Percentiles rank a stretch among this genome's conserved stretches.
Conservation (phyloP, 2,329 filamentous ascomycete species). For the Claviceps purpurea region DNA sequence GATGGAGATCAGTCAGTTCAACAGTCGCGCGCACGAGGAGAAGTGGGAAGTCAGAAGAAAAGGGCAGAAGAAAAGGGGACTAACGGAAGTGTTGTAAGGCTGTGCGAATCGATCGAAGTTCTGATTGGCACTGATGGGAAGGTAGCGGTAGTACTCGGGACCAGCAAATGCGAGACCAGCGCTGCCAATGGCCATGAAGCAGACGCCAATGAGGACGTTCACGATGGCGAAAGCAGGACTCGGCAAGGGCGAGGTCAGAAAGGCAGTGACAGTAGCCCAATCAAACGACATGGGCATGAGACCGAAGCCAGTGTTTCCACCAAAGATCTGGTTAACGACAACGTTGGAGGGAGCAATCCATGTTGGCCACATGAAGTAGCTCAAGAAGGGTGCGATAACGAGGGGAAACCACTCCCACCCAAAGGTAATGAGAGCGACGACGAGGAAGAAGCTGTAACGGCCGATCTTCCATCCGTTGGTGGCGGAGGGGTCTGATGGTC, state of each 20-base stretch:
- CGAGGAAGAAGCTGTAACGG: slow-evolving; percentile 44
- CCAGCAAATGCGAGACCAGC: slow-evolving; percentile 38
- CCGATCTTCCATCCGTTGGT: slow-evolving; percentile 45
- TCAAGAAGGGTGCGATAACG: slow-evolving; percentile 44
- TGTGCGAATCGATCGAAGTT: slow-evolving; percentile 48
- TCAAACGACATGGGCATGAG: slow-evolving; percentile 54
- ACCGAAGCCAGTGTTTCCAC: slow-evolving; percentile 45
- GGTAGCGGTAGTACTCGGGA: slow-evolving; percentile 37
- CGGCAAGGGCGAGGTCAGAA: slow-evolving; percentile 42
- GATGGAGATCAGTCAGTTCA: neutral
- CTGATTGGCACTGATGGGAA: slow-evolving; percentile 39
- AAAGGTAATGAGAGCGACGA: slow-evolving; percentile 36
- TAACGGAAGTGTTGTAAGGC: slow-evolving; percentile 34
- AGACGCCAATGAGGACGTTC: slow-evolving; percentile 41
- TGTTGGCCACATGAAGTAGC: slow-evolving; percentile 44
- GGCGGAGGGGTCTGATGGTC: slow-evolving; percentile 33
- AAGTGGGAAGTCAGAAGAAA: too few relatives aligned
- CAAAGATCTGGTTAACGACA: slow-evolving; percentile 52
- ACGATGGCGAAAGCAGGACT: slow-evolving; percentile 46
- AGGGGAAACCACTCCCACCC: slow-evolving; percentile 46
- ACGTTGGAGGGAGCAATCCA: slow-evolving; percentile 51
- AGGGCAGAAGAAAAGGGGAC: neutral
- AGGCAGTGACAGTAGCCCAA: slow-evolving; percentile 48
- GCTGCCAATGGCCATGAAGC: slow-evolving; percentile 37
- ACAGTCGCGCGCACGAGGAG: neutral